These are phyloP conservation scores for Barnettozyma sucrosica DNA, from an alignment of 805 yeast species.

Conservation along the genomic window DNA sequence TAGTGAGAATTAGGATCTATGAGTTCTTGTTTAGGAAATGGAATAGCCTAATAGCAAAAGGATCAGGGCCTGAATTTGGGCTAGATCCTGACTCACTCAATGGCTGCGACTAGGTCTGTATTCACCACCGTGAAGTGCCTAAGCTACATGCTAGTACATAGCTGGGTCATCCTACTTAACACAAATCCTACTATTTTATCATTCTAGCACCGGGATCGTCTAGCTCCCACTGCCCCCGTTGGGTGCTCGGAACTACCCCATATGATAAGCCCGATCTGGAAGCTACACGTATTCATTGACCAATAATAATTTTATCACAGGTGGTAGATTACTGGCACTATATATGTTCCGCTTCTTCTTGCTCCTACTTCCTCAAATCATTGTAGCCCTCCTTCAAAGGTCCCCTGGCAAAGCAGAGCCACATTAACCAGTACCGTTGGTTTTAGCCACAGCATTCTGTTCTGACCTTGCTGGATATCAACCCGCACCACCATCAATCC, in stretches of 20 bases:
- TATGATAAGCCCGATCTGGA: background rate
- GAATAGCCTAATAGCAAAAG: no score
- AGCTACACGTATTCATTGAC: background rate
- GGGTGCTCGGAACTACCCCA: background rate
- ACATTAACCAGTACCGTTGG: slow-evolving; percentile 1
- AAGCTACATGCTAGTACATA: no score
- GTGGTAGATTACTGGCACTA: background rate
- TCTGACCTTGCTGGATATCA: background rate
- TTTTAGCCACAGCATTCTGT: background rate
- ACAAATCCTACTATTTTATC: no score
- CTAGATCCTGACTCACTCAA: no score
- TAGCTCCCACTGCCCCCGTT: background rate
- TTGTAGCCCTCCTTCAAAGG: background rate
- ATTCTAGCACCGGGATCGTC: background rate
- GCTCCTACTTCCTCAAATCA: background rate
- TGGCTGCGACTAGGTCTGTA: no score
- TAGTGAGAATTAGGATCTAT: no score
- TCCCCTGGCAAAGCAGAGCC: background rate
- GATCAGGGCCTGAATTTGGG: no score
- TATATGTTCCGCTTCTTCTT: background rate
- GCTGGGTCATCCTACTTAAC: no score
- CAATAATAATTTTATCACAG: background rate
- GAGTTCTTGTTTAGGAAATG: no score
- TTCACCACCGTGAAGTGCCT: no score
- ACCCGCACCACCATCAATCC: background rate